A percentile compares a stretch with the other conserved stretches of the same genome.
These are phyloP conservation scores for Penicillium olsonii DNA, from an alignment of 2,329 filamentous ascomycete species.

Conservation along the genomic window DNA sequence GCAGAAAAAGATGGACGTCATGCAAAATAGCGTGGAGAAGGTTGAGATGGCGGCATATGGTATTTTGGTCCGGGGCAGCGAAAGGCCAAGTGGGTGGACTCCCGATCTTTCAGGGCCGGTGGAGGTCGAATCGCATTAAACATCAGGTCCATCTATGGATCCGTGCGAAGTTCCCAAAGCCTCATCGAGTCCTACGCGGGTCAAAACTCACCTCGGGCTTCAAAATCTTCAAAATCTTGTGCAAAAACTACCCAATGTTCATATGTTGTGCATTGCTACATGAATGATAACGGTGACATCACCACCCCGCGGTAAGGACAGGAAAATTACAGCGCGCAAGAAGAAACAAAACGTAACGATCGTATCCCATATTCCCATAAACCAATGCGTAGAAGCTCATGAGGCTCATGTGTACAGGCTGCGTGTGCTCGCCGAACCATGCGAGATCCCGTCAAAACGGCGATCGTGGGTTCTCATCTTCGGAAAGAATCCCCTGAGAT, in stretches of 20 bases:
- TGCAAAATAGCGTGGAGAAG: constrained; percentile 87
- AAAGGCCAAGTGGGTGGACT: constrained; percentile 88
- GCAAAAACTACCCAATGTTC: background rate
- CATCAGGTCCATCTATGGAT: too few relatives aligned
- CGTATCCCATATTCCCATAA: background rate
- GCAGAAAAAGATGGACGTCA: constrained; percentile 79
- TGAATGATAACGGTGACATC: constrained; percentile 22
- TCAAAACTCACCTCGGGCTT: too few relatives aligned
- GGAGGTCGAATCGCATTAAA: constrained; percentile 43
- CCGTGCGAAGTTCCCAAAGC: too few relatives aligned
- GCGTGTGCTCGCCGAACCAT: background rate
- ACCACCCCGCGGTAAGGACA: constrained; percentile 10
- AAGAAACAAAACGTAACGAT: background rate
- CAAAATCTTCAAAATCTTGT: too few relatives aligned
- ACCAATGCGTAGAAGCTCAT: constrained; percentile 3
- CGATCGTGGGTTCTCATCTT: constrained; percentile 54
- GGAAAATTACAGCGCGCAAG: background rate
- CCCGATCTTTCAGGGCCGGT: constrained; percentile 65
- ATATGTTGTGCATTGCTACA: constrained; percentile 5
- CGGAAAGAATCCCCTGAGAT: constrained; percentile 74
- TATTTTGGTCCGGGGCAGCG: constrained; percentile 80
- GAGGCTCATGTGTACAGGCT: background rate
- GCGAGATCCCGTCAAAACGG: constrained; percentile 5
- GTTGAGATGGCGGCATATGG: constrained; percentile 91
- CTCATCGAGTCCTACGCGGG: too few relatives aligned